Percentiles rank a stretch among this genome's conserved stretches.
Evolutionary conservation across 106 monocot genomes (phyloP).

Genomic region (Allium cepa): DNA sequence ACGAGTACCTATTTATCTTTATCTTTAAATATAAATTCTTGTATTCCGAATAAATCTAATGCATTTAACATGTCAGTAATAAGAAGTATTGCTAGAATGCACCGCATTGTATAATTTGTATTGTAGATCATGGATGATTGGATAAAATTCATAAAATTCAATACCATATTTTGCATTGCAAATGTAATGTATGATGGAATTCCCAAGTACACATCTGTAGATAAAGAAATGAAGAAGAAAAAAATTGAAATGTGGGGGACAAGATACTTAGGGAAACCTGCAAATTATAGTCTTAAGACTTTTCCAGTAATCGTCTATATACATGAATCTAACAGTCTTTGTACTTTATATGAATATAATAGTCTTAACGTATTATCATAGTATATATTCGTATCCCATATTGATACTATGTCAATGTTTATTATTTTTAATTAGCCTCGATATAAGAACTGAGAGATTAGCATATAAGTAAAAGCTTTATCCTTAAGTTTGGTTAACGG

Average conservation of each 20-base stretch:
- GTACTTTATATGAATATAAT: background rate
- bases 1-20: too few species aligned
- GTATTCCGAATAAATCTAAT: too few species aligned
- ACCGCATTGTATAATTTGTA: background rate
- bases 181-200: background rate
- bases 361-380: background rate
- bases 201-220: background rate
- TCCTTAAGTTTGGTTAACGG: too few species aligned
- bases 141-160: background rate
- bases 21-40: too few species aligned
- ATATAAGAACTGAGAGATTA: background rate
- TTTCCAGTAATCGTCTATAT: background rate
- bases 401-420: constrained; percentile 4
- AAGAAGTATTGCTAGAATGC: background rate
- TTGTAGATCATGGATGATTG: background rate
- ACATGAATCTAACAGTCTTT: background rate
- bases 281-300: background rate
- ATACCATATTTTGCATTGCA: background rate
- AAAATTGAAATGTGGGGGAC: background rate
- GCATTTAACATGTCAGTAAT: too few species aligned
- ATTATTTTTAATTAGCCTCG: background rate
- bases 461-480: too few species aligned
- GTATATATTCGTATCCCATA: constrained; percentile 1
- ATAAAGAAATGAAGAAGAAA: too few species aligned
- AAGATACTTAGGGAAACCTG: background rate